Evolutionary conservation across 2,329 filamentous ascomycete genomes (phyloP), one percentile per base, ranked within the genome.

Genomic region (Pseudopithomyces chartarum): DNA sequence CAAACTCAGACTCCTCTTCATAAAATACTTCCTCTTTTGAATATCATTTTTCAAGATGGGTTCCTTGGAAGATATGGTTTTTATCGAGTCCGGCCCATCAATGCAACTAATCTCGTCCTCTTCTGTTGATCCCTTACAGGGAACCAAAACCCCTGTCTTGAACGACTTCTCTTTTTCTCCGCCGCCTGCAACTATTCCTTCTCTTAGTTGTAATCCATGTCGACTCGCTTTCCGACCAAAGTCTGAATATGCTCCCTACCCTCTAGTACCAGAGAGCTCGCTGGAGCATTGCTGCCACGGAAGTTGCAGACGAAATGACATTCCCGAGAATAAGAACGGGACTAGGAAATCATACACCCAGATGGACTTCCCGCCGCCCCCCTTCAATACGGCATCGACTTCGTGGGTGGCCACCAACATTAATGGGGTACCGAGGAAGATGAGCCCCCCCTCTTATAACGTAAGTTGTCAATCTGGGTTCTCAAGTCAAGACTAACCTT

Each of bases 21-120:
- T 26, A n/a, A 2, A 17, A 38, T 23, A 12, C 3, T 4, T 23
- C 19, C 13, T 23, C 19, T 20, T 29, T 23, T 17, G 7, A n/a
- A 17, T 22, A 5, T 29, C 15, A 33, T 26, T 3, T 1, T 22
- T 13, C 20, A 22, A 29, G 4, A 61, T 59, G 59, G 56, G 26
- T 8, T 29, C 55, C 33, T 32, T 33, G 2, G 62, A 60, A 3
- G 62, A 64, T 15, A 38, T 64, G 13, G 62, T 64, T 3, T 52
- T 62, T 6, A 38, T 64, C 1, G 62, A 61, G 19, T 44, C 42
- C 23, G 56, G 54, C 6, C 54, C 62, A 2, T 56, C 56, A 15
- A 59, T 60, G 54, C 53, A 44, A 19, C n/a, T 64, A 15, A 54
- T 55, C 19, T 38, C 55, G 29, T 52, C 54, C 22, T 39, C 51